Conservation (phyloP, 768 basidiomycete species). For the Amyloporia xantha region DNA sequence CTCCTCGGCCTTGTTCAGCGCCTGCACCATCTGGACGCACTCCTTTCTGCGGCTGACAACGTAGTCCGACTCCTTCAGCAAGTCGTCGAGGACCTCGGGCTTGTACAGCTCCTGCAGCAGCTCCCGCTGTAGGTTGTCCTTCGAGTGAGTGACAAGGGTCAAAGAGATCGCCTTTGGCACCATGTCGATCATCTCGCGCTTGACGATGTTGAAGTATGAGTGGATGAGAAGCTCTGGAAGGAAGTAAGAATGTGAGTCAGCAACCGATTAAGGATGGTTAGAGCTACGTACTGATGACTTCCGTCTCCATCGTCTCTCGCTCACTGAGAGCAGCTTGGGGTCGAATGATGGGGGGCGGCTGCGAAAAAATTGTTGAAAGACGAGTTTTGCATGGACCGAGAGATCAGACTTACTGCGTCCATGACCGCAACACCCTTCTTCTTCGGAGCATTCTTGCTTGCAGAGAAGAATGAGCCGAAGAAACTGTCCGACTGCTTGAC, state of each 20-base stretch:
- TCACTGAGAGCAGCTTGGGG: conserved; percentile 90
- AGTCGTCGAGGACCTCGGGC: conserved; percentile 89
- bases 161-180: conserved; percentile 92
- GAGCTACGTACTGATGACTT: conserved; percentile 89
- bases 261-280: neutral
- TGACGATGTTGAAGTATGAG: conserved; percentile 97
- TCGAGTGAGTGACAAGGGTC: conserved; percentile 87
- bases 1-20: conserved; percentile 96
- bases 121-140: conserved; percentile 92
- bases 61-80: conserved; percentile 91
- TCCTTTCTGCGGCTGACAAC: conserved; percentile 91
- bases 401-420: conserved; percentile 42
- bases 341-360: conserved; percentile 83
- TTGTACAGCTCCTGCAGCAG: conserved; percentile 95
- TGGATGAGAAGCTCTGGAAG: conserved; percentile 91
- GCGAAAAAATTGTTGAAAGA: neutral
- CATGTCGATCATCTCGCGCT: conserved; percentile 99
- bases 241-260: neutral
- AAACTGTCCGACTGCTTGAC: conserved; percentile 89
- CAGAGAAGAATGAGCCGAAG: conserved; percentile 93
- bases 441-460: conserved; percentile 49
- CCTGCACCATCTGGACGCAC: conserved; percentile 86
- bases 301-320: conserved; percentile 96
- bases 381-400: conserved; percentile 13
- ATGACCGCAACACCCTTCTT: conserved; percentile 51